phyloP scores from a whole-genome alignment of 23 red algal genomes.

The Pyropia yezoensis region DNA sequence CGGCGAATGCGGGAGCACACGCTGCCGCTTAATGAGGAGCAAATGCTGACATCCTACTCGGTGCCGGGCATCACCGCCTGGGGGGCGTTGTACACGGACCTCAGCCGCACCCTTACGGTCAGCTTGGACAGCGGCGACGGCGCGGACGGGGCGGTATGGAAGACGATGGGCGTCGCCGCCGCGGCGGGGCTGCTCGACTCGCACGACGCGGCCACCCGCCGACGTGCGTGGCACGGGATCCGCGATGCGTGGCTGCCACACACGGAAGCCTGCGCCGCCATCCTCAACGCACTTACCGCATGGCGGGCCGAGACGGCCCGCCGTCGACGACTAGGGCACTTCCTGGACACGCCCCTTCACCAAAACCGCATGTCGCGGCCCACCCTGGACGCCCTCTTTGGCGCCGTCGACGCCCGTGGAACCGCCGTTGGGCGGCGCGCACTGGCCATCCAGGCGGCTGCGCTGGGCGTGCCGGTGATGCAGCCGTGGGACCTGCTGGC shows the following conservation, averaged over 20 bases:
- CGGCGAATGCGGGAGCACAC: constrained; percentile 38
- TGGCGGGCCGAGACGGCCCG: constrained; percentile 55
- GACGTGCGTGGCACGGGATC: constrained; percentile 48
- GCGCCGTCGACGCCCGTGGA: constrained; percentile 24
- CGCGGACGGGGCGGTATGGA: neutral
- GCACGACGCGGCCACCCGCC: constrained; percentile 25
- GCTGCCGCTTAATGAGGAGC: constrained; percentile 55
- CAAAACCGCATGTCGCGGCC: constrained; percentile 35
- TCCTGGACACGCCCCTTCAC: constrained; percentile 46
- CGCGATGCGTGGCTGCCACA: constrained; percentile 62
- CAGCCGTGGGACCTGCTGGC: constrained; percentile 58
- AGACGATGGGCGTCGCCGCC: constrained; percentile 52
- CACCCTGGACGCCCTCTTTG: constrained; percentile 38
- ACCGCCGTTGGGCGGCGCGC: constrained; percentile 42
- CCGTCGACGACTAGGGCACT: constrained; percentile 29
- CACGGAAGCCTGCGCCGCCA: constrained; percentile 51
- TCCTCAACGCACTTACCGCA: constrained; percentile 48
- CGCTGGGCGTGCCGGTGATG: constrained; percentile 27
- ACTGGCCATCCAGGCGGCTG: constrained; percentile 39
- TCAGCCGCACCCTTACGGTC: constrained; percentile 32
- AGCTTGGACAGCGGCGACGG: constrained; percentile 1
- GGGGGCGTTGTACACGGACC: constrained; percentile 58
- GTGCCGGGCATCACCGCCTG: constrained; percentile 59
- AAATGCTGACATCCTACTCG: constrained; percentile 34
- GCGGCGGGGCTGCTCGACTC: constrained; percentile 50